Evolutionary conservation across 1,284 basidiomycete genomes (phyloP), one percentile per base, ranked within the genome.

Genomic region (Cryptococcus sp.): DNA sequence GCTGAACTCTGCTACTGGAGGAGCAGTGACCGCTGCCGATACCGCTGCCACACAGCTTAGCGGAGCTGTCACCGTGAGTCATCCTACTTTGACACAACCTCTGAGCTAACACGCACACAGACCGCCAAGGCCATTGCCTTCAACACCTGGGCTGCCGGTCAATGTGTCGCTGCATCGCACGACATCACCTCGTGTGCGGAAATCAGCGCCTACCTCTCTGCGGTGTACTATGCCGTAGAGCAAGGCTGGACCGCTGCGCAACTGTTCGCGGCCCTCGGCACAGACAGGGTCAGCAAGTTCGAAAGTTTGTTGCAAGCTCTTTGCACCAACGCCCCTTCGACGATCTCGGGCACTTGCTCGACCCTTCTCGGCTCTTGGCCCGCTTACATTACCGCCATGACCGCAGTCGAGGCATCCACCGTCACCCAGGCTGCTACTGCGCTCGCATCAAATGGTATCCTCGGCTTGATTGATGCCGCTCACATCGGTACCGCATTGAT

Each of bases 231-330:
- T 34, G 61, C 57, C 29, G 49, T 52, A 22, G 51, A 56, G 34
- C 54, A 63, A 39, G 54, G 54, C 15, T 59, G 58, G 61, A 52
- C 58, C 15, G 58, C 50, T 25, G 61, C 51, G 25, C 46, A 63
- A 25, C 49, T 62, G 11, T 62, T 62, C 49, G 57, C 57, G 20
- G 52, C 61, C 16, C 52, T 59, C 23, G 57, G 61, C 26, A 20
- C 52, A 25, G 52, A 50, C 50, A 46, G 59, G 34, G 59, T 61
- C 48, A 44, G 40, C 45, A 44, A 57, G 34, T 61, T 56, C 55
- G 39, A 57, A 39, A 20, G 46, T 4, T 25, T 61, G 17, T 23
- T 61, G 15, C 46, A 17, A 6, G 15, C 46, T 1, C 46, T 61
- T 10, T 61, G 59, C 41, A 26, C 59, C 6, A 29, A 58, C 37